Conservation (phyloP, 495 filamentous ascomycete species). For the Lasiosphaeriaceae sp. region DNA sequence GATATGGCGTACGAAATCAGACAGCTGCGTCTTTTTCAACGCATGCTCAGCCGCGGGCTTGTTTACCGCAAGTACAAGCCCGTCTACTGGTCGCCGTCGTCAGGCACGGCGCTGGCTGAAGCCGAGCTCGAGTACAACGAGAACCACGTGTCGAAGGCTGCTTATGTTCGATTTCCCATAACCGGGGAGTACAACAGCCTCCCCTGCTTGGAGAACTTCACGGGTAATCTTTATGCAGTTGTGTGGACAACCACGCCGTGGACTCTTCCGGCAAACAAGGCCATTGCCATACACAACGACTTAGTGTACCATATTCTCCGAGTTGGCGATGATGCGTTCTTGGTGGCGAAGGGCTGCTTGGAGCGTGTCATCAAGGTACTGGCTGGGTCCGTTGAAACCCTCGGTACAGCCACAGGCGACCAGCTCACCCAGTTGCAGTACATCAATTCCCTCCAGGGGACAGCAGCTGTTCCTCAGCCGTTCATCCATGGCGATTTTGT, state of each 20-base stretch:
- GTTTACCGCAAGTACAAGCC: constrained; percentile 88
- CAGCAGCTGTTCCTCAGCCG: constrained; percentile 51
- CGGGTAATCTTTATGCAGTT: constrained; percentile 58
- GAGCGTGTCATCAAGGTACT: constrained; percentile 37
- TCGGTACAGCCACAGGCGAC: constrained; percentile 58
- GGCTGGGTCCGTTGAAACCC: constrained; percentile 38
- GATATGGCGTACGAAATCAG: constrained; percentile 79
- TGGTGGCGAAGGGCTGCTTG: constrained; percentile 63
- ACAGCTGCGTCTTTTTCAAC: constrained; percentile 79
- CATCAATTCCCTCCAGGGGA: constrained; percentile 57
- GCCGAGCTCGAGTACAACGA: constrained; percentile 95
- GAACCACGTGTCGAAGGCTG: constrained; percentile 72
- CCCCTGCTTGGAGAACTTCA: constrained; percentile 29
- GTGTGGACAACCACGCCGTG: constrained; percentile 99
- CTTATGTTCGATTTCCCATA: constrained; percentile 78
- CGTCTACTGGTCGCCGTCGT: constrained; percentile 94
- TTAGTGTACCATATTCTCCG: constrained; percentile 70
- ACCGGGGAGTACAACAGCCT: constrained; percentile 42
- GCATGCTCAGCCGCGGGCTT: constrained; percentile 78
- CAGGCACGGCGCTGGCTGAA: constrained; percentile 86
- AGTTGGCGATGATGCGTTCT: constrained; percentile 46
- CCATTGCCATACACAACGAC: constrained; percentile 71
- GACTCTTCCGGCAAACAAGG: constrained; percentile 91
- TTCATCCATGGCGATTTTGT: constrained; percentile 84
- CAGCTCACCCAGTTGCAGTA: constrained; percentile 65